Conservation (phyloP, 2,329 filamentous ascomycete genomes). For the Penicillium thymicola region DNA sequence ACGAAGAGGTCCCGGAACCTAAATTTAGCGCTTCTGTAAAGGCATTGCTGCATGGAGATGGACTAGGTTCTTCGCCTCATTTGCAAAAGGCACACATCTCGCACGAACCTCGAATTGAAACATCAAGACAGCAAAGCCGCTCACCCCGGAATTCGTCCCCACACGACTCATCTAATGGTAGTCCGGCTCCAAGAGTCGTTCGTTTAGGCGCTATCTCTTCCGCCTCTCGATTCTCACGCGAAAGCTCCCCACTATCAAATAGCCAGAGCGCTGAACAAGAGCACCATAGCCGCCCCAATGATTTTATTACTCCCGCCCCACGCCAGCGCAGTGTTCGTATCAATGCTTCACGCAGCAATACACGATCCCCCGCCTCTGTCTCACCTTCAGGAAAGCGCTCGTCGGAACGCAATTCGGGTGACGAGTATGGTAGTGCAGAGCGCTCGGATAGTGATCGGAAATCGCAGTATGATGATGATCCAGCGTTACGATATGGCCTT, state of each 20-base stretch:
- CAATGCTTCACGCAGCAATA: constrained; percentile 40
- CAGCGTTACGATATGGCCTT: constrained; percentile 30
- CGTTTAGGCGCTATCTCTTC: constrained; percentile 37
- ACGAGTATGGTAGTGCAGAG: constrained; percentile 34
- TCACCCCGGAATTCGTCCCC: constrained; percentile 37
- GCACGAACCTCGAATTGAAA: constrained; percentile 26
- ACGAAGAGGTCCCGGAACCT: constrained; percentile 87
- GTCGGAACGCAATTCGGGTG: constrained; percentile 27
- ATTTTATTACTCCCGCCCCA: constrained; percentile 49
- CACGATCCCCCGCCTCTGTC: constrained; percentile 40
- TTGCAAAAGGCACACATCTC: constrained; percentile 27
- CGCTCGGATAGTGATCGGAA: constrained; percentile 35
- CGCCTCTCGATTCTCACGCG: constrained; percentile 32
- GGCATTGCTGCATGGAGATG: constrained; percentile 65
- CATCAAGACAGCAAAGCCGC: constrained; percentile 31
- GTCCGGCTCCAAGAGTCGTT: constrained; percentile 43
- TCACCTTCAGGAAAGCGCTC: constrained; percentile 37
- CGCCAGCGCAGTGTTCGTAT: constrained; percentile 44
- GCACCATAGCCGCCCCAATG: constrained; percentile 26
- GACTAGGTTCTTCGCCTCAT: constrained; percentile 49
- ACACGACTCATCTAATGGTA: constrained; percentile 38
- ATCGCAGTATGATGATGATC: constrained; percentile 34
- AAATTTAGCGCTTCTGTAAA: constrained; percentile 92
- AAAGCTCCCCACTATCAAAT: constrained; percentile 40
- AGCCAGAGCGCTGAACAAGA: constrained; percentile 32